Conservation (phyloP, 331 rosid species). For the Acacia concinna region DNA sequence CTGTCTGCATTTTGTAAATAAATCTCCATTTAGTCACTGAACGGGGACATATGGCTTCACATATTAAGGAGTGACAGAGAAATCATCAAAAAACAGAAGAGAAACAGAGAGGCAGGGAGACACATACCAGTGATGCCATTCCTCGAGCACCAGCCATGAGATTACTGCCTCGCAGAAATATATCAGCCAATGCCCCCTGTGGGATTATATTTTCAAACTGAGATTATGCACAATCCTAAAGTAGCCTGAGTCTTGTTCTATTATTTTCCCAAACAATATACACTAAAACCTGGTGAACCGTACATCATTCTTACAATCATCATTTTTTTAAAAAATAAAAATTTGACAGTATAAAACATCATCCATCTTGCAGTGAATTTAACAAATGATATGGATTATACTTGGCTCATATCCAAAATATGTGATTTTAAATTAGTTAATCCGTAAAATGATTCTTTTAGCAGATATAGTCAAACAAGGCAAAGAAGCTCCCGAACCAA, state of each 20-base stretch:
- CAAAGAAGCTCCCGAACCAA: conserved; percentile 37
- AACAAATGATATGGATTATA: background rate
- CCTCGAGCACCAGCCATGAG: conserved; percentile 74
- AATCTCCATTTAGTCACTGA: conserved; percentile 24
- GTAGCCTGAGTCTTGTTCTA: background rate
- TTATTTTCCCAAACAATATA: no score
- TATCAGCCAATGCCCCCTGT: conserved; percentile 92
- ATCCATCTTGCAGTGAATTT: conserved; percentile 4
- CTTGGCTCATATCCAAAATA: conserved; percentile 2
- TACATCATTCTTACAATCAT: background rate
- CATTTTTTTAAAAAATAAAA: no score
- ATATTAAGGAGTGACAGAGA: background rate
- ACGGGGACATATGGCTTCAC: conserved; percentile 12
- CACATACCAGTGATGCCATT: conserved; percentile 81
- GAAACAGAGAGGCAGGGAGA: background rate
- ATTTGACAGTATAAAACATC: conserved; percentile 5
- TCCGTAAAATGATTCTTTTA: conserved; percentile 1
- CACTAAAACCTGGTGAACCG: background rate
- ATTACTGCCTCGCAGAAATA: conserved; percentile 81
- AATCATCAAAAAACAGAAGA: background rate
- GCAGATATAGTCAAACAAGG: conserved; percentile 13
- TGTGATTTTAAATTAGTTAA: background rate
- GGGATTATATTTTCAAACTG: conserved; percentile 8
- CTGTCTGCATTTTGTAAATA: conserved; percentile 56
- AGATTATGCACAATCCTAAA: conserved; percentile 6